A percentile compares a stretch with the other conserved stretches of the same genome.
These are phyloP conservation scores for Tuber borchii DNA, from an alignment of 495 filamentous ascomycete genomes.

Conservation along the genomic window DNA sequence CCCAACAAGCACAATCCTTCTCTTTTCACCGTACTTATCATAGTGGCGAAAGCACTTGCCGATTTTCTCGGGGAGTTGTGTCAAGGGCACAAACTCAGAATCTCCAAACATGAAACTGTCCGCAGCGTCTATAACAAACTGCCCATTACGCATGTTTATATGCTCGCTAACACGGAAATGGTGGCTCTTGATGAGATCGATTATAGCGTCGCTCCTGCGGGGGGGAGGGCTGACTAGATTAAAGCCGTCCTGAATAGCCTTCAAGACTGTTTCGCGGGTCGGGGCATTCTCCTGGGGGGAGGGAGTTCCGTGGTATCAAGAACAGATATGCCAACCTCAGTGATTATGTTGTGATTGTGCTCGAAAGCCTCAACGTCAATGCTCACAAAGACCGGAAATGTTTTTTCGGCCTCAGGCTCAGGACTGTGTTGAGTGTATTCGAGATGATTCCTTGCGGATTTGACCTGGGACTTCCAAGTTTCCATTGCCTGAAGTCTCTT, in stretches of 20 bases:
- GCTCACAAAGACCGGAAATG: slow-evolving; percentile 57
- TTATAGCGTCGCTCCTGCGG: slow-evolving; percentile 47
- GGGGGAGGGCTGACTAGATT: slow-evolving; percentile 17
- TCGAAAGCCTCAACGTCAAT: slow-evolving; percentile 83
- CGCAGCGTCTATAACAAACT: slow-evolving; percentile 63
- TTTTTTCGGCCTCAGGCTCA: slow-evolving; percentile 3
- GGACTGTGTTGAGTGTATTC: slow-evolving; percentile 9
- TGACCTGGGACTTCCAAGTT: slow-evolving; percentile 31
- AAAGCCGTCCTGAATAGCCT: slow-evolving; percentile 54
- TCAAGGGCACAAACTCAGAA: slow-evolving; percentile 47
- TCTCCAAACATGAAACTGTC: slow-evolving; percentile 69
- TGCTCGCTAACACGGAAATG: slow-evolving; percentile 75
- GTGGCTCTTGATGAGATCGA: slow-evolving; percentile 55
- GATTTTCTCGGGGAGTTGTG: slow-evolving; percentile 44
- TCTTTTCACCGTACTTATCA: slow-evolving; percentile 42
- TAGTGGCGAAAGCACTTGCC: slow-evolving; percentile 38
- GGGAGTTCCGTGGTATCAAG: slow-evolving; percentile 63
- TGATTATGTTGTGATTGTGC: slow-evolving; percentile 54
- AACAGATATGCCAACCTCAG: slow-evolving; percentile 77
- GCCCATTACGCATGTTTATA: slow-evolving; percentile 54
- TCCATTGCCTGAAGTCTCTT: slow-evolving; percentile 14
- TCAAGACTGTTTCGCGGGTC: slow-evolving; percentile 35
- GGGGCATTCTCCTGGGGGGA: slow-evolving; percentile 15
- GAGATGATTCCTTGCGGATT: slow-evolving; percentile 30
- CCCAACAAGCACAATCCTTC: slow-evolving; percentile 70